A percentile compares a stretch with the other conserved stretches of the same genome.
Evolutionary conservation across 768 basidiomycete species (phyloP).

Genomic region (Boletus rufocinnamomeus): DNA sequence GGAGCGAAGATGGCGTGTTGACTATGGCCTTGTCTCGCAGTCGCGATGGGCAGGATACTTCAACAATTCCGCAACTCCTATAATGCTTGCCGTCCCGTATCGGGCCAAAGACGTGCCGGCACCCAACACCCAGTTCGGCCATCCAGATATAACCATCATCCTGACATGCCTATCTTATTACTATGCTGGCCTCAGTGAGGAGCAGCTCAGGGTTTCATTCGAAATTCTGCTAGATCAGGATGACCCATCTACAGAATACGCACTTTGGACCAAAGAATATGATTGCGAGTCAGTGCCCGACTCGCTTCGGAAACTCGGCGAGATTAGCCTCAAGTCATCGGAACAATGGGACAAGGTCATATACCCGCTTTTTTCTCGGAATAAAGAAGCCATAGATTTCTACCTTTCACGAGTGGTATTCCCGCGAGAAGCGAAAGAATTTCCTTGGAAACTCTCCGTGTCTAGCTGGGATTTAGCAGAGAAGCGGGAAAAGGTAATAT

Average conservation of each 20-base stretch:
- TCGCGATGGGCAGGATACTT: not conserved
- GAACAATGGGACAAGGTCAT: constrained; percentile 6
- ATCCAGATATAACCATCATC: too few relatives aligned
- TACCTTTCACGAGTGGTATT: constrained; percentile 36
- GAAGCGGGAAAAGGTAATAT: constrained; percentile 11
- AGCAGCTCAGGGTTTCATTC: too few relatives aligned
- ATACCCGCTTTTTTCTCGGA: constrained; percentile 5
- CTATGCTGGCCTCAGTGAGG: too few relatives aligned
- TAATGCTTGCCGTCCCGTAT: constrained; percentile 36
- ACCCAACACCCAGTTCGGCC: too few relatives aligned
- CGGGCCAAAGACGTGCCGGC: constrained; percentile 37
- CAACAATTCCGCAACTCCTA: not conserved
- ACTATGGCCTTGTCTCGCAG: not conserved
- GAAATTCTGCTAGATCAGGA: too few relatives aligned
- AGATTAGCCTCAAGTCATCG: constrained; percentile 5
- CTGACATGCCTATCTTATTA: too few relatives aligned
- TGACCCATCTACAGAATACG: constrained; percentile 3
- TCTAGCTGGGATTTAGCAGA: constrained; percentile 41
- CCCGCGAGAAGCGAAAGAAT: constrained; percentile 36
- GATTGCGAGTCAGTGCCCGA: too few relatives aligned
- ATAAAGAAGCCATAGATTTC: constrained; percentile 8
- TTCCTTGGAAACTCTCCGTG: constrained; percentile 28
- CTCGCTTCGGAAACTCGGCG: not conserved
- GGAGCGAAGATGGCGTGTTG: constrained; percentile 31
- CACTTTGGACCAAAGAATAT: too few relatives aligned